Conservation (phyloP, 192 early-diverging fungal genomes). For the Backusella liffmaniae region DNA sequence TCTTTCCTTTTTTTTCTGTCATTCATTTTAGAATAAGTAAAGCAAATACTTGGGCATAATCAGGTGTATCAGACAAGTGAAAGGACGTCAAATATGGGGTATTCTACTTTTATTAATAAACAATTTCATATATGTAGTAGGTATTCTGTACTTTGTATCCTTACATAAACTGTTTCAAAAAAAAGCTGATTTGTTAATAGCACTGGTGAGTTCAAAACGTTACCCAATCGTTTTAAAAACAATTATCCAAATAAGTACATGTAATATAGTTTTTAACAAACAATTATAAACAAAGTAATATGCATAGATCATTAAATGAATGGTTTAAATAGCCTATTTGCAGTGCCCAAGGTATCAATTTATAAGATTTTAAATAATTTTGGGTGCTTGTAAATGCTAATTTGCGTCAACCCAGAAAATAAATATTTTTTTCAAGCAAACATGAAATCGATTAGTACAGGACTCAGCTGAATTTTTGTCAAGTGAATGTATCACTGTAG, state of each 20-base stretch:
- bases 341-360: no score
- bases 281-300: not conserved
- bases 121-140: not conserved
- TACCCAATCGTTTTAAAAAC: not conserved
- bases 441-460: no score
- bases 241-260: not conserved
- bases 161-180: not conserved
- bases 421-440: no score
- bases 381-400: no score
- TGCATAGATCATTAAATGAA: not conserved
- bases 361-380: no score
- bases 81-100: not conserved
- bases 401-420: no score
- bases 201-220: not conserved
- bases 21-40: not conserved
- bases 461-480: no score
- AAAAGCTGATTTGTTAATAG: not conserved
- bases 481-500: no score
- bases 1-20: not conserved
- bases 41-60: not conserved
- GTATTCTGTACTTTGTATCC: not conserved
- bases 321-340: not conserved
- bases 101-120: not conserved
- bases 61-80: not conserved
- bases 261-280: not conserved